These are phyloP conservation scores for Solanum lignicaule DNA, from an alignment of 257 asterid species.

Conservation along the genomic window DNA sequence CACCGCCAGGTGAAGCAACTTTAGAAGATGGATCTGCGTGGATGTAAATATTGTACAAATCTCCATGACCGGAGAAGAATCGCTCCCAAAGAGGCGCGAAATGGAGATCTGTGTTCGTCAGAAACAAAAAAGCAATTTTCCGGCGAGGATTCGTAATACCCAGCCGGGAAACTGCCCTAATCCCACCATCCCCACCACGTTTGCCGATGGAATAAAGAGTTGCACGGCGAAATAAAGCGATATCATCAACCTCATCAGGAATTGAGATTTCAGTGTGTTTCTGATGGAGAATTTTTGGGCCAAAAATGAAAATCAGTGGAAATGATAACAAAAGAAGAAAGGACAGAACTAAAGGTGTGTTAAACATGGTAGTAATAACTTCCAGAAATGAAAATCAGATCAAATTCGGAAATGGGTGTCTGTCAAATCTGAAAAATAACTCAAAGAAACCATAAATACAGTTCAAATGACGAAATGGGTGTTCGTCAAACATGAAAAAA, in stretches of 20 bases:
- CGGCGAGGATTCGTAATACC: slow-evolving; percentile 22
- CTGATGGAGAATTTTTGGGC: slow-evolving; percentile 35
- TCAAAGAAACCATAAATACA: not conserved
- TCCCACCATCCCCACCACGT: not conserved
- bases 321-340: slow-evolving; percentile 37
- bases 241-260: slow-evolving; percentile 61
- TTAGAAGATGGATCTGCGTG: slow-evolving; percentile 51
- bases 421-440: not conserved
- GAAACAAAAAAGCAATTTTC: slow-evolving; percentile 65
- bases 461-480: not conserved
- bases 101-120: slow-evolving; percentile 55
- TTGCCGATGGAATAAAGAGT: slow-evolving; percentile 22
- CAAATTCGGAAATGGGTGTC: not conserved
- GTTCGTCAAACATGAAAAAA: not conserved
- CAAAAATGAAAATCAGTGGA: slow-evolving; percentile 38
- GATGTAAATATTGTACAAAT: slow-evolving; percentile 41
- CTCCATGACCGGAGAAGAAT: slow-evolving; percentile 28
- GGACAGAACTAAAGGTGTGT: slow-evolving; percentile 28
- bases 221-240: slow-evolving; percentile 55
- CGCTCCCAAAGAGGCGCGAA: slow-evolving; percentile 65
- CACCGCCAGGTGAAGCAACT: slow-evolving; percentile 41
- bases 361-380: slow-evolving; percentile 25
- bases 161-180: slow-evolving; percentile 10
- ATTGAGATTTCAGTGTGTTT: slow-evolving; percentile 24
- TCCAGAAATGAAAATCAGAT: not conserved